Percentiles rank a stretch among this genome's conserved stretches.
Conservation (phyloP, 1,284 basidiomycete genomes). For the Ceratobasidium sp. region DNA sequence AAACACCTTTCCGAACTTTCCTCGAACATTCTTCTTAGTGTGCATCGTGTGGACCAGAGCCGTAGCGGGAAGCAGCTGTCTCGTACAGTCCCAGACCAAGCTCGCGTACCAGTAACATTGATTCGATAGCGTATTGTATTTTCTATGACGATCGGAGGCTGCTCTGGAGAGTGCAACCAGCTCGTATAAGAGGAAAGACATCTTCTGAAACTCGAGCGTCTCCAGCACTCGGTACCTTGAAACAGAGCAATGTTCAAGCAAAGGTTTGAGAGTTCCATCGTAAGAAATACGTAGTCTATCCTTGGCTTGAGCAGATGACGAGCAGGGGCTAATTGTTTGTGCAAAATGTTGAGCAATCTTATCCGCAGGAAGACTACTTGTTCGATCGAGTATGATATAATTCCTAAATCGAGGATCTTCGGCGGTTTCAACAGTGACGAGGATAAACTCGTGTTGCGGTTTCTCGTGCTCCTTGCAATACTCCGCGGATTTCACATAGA, state of each 20-base stretch:
- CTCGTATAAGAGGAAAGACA: background rate
- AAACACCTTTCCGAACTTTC: constrained; percentile 2
- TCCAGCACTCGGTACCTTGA: background rate
- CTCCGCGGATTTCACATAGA: constrained; percentile 12
- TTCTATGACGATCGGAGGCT: constrained; percentile 2
- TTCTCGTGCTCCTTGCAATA: constrained; percentile 18
- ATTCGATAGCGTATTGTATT: background rate
- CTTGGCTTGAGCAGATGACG: no score
- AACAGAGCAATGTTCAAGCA: background rate
- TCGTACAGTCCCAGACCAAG: constrained; percentile 25
- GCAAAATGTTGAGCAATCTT: background rate
- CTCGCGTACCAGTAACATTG: constrained; percentile 33
- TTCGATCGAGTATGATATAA: constrained; percentile 16
- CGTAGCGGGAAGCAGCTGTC: background rate
- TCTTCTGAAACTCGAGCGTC: background rate
- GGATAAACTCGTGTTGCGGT: constrained; percentile 33
- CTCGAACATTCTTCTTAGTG: background rate
- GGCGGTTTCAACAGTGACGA: constrained; percentile 1
- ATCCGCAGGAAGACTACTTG: background rate
- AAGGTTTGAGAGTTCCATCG: background rate
- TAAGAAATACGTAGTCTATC: constrained; percentile 21
- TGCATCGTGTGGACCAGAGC: background rate
- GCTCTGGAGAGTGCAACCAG: background rate
- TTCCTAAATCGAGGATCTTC: background rate
- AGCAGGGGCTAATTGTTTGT: no score